Percentiles rank a stretch among this genome's conserved stretches.
phyloP scores from a whole-genome alignment of 176 grass and related monocot genomes.

The Hordeum marinum region DNA sequence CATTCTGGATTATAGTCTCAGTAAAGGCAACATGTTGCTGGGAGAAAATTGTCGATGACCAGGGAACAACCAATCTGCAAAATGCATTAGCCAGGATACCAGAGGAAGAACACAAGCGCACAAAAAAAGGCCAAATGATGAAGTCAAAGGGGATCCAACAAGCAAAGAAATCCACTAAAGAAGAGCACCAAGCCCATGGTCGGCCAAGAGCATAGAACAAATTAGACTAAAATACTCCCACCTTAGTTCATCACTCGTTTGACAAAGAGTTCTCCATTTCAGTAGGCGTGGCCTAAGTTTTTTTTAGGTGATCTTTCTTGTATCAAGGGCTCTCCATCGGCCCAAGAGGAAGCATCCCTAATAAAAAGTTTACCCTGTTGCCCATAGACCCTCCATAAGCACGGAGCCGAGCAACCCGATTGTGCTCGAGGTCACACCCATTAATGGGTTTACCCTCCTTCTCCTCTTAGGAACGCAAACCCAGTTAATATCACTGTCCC shows the following conservation, averaged over 20 bases:
- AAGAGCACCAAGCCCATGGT: neutral
- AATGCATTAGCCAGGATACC: neutral
- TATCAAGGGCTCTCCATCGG: neutral
- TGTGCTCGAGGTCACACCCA: neutral
- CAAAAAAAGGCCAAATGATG: neutral
- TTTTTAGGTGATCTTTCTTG: neutral
- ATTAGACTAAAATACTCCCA: neutral
- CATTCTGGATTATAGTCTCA: neutral
- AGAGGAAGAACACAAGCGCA: neutral
- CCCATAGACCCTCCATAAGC: neutral
- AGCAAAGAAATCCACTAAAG: neutral
- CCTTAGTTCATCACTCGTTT: neutral
- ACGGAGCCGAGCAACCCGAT: neutral
- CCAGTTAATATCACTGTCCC: neutral
- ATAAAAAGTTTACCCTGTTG: neutral
- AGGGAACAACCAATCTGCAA: neutral
- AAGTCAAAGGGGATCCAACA: neutral
- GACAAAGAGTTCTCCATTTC: neutral
- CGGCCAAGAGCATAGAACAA: neutral
- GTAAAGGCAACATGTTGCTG: neutral
- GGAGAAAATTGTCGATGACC: neutral
- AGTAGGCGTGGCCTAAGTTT: neutral
- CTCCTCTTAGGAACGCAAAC: neutral
- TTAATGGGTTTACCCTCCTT: neutral
- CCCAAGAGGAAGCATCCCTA: neutral